These are phyloP conservation scores for Phyllostachys edulis DNA, from an alignment of 176 grass and related monocot genomes.

Conservation along the genomic window DNA sequence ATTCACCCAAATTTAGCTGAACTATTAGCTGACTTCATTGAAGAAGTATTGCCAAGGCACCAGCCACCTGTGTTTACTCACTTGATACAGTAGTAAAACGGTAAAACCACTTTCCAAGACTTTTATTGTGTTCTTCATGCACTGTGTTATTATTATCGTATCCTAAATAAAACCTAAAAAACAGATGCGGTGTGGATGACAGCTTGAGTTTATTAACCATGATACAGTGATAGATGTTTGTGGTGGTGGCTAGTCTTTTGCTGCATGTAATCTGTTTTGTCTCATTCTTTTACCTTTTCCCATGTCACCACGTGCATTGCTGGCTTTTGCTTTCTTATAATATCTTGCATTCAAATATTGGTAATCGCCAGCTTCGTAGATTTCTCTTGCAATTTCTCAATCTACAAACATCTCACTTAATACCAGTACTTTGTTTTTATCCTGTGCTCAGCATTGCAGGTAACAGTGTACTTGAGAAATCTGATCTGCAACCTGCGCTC, in stretches of 20 bases:
- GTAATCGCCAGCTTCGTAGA: not conserved
- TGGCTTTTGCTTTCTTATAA: not conserved
- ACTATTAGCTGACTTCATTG: not conserved
- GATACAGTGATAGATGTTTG: not conserved
- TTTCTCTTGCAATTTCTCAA: not conserved
- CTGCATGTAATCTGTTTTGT: not conserved
- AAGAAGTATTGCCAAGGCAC: not conserved
- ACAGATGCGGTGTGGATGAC: not conserved
- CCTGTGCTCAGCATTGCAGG: constrained; percentile 71
- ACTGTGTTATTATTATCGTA: not conserved
- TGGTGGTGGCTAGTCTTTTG: not conserved
- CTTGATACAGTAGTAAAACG: not conserved
- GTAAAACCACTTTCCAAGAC: not conserved
- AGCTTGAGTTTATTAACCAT: not conserved
- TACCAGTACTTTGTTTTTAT: constrained; percentile 15
- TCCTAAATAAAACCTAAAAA: not conserved
- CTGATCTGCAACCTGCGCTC: constrained; percentile 76
- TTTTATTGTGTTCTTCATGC: not conserved
- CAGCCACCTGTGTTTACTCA: not conserved
- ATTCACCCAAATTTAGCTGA: not conserved
- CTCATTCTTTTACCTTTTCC: not conserved
- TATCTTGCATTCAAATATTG: not conserved
- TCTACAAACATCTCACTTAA: not conserved
- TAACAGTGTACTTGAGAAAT: constrained; percentile 72
- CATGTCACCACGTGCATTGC: not conserved